Evolutionary conservation across 1,139 yeast genomes (phyloP).

Genomic region (Zygotorulaspora mrakii): DNA sequence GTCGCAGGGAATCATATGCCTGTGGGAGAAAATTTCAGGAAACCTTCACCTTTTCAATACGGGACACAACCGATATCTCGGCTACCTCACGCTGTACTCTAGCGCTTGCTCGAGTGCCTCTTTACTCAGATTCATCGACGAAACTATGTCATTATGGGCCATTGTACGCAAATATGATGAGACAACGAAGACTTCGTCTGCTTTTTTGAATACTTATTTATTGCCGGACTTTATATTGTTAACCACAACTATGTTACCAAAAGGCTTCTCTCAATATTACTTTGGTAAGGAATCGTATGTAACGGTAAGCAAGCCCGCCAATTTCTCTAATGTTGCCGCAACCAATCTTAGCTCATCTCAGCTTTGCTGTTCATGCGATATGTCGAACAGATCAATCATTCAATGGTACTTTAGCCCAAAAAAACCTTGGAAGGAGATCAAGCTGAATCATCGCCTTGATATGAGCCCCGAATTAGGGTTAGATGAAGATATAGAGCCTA

Average conservation of each 20-base stretch:
- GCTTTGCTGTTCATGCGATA: constrained; percentile 11
- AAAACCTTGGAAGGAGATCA: constrained; percentile 9
- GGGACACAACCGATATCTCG: constrained; percentile 14
- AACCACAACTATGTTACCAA: constrained; percentile 10
- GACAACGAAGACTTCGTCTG: constrained; percentile 8
- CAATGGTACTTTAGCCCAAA: constrained; percentile 11
- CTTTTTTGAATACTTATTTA: constrained; percentile 10
- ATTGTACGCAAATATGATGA: constrained; percentile 12
- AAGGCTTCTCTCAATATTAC: constrained; percentile 10
- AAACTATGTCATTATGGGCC: constrained; percentile 13
- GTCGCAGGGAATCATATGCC: constrained; percentile 10
- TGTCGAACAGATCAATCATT: constrained; percentile 6
- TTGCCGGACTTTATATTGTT: constrained; percentile 5
- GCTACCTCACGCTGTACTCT: constrained; percentile 13
- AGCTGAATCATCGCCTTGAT: not conserved
- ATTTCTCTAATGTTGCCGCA: too few relatives aligned
- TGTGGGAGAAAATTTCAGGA: constrained; percentile 13
- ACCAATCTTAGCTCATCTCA: constrained; percentile 2
- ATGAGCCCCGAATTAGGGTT: not conserved
- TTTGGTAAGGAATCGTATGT: constrained; percentile 3
- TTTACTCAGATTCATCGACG: constrained; percentile 12
- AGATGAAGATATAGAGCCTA: not conserved
- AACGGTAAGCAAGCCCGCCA: not conserved
- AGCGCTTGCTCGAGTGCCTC: constrained; percentile 1
- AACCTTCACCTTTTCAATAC: constrained; percentile 18